Evolutionary conservation across 1,139 yeast species (phyloP).

Genomic region (Kodamaea plutei): DNA sequence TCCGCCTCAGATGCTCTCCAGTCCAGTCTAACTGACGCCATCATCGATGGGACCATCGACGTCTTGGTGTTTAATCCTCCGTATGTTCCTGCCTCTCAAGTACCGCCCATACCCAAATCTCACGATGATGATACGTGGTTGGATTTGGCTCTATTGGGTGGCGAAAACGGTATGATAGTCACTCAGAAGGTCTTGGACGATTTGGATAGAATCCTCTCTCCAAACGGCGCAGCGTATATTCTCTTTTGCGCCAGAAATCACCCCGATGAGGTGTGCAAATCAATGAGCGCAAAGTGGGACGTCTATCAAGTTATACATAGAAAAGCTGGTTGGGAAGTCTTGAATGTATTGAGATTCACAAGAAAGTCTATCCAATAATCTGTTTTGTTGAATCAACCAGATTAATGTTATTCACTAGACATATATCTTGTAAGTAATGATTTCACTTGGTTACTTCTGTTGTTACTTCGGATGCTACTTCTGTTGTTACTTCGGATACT

Average conservation of each 20-base stretch:
- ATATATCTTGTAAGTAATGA: no score
- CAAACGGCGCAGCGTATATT: slow-evolving; percentile 73
- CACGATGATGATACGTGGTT: slow-evolving; percentile 62
- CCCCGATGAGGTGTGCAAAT: slow-evolving; percentile 54
- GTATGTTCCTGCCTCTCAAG: slow-evolving; percentile 80
- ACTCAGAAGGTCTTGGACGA: slow-evolving; percentile 60
- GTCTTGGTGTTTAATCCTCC: slow-evolving; percentile 88
- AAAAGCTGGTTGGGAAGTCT: slow-evolving; percentile 96
- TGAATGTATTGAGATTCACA: slow-evolving; percentile 59
- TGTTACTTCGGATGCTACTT: no score
- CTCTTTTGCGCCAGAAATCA: slow-evolving; percentile 82
- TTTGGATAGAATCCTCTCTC: slow-evolving; percentile 46
- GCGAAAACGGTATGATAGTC: slow-evolving; percentile 82
- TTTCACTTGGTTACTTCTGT: no score
- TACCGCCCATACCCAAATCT: slow-evolving; percentile 51
- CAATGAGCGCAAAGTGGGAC: slow-evolving; percentile 56
- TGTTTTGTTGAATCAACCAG: no score
- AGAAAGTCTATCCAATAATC: no score
- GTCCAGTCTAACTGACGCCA: slow-evolving; percentile 50
- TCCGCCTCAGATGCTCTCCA: slow-evolving; percentile 51
- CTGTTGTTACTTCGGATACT: no score
- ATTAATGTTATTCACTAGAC: no score
- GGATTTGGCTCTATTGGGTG: slow-evolving; percentile 87
- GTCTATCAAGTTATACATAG: slow-evolving; percentile 51
- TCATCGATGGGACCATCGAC: slow-evolving; percentile 52